Base-by-base conservation (phyloP, 2,329 filamentous ascomycete species). In the Orbilia quercus region DNA sequence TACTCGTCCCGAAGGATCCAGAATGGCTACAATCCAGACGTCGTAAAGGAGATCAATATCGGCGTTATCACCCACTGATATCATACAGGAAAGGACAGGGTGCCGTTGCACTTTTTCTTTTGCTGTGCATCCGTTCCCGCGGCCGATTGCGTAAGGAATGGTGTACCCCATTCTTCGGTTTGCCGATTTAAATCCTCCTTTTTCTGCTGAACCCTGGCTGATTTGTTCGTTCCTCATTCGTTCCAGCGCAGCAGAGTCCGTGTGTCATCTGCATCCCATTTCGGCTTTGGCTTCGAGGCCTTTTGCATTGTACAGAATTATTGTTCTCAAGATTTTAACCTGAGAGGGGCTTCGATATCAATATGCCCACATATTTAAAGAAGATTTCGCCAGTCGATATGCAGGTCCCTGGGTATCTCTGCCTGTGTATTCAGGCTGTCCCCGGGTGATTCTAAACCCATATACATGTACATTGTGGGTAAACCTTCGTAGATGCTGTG, bases 131-230 rank as follows among this genome's bases (percentile, higher is more conserved):
- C 66, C 66, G 66, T 57, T 64, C 58, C 66, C 58, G 58, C 66
- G 66, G 66, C 58, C 57, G 58, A 72, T 72, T 72, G 66, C 66
- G 66, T 72, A 58, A 64, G 55, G 63, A 55, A 57, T 44, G 53
- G 51, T 59, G 59, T 58, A 45, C 48, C 44, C 57, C 63, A 67
- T 42, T n/a, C 28, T 59, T 67, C 59, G 66, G 66, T 64, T 72
- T 72, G 51, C 66, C 66, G 66, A 72, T 31, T 31, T 31, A 31
- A 31, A 57, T 31, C 25, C 47, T 31, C 34, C 23, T 12, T 53
- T 9, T 4, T 22, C 25, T 28, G 3, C 48, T 23, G 28, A 20
- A 36, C 23, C 45, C 23, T n/a, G 45, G 20, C 23, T 50, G 14
- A 45, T 45, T 45, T 12, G 7, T 12, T 12, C 42, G 16, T 2